Conservation (phyloP, 2,329 filamentous ascomycete genomes). For the Beauveria sp. region DNA sequence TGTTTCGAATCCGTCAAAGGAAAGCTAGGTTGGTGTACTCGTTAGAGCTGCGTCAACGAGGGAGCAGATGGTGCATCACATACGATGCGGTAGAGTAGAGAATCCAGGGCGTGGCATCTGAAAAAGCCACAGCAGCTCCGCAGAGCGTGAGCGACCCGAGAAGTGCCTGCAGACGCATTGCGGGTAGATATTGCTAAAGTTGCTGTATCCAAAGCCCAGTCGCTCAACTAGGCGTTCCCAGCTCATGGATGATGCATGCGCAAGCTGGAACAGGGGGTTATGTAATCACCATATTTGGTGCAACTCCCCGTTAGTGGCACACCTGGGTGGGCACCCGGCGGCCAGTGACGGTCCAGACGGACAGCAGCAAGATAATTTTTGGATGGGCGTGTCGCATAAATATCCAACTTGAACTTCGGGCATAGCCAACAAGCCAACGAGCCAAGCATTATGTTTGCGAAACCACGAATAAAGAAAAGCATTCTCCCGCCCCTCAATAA, state of each 20-base stretch:
- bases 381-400: not conserved
- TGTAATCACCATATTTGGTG: slow-evolving; percentile 3
- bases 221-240: not conserved
- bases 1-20: slow-evolving; percentile 28
- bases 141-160: slow-evolving; percentile 46
- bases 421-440: not conserved
- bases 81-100: slow-evolving; percentile 81
- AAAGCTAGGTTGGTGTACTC: slow-evolving; percentile 15
- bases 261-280: not conserved
- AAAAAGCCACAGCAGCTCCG: slow-evolving; percentile 62
- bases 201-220: not conserved
- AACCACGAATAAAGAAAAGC: slow-evolving; percentile 51
- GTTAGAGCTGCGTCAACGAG: not conserved
- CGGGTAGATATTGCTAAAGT: slow-evolving; percentile 18
- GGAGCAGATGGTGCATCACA: slow-evolving; percentile 23
- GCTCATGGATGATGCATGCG: not conserved
- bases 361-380: slow-evolving; percentile 7
- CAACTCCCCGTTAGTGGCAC: slow-evolving; percentile 18
- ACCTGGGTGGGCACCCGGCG: slow-evolving; percentile 9
- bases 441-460: slow-evolving; percentile 38
- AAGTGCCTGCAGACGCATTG: slow-evolving; percentile 49
- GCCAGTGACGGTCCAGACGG: not conserved
- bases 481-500: slow-evolving; percentile 53
- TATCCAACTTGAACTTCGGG: not conserved
- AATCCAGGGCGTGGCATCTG: slow-evolving; percentile 82